A percentile compares a stretch with the other conserved stretches of the same genome.
phyloP scores from a whole-genome alignment of 2,329 filamentous ascomycete genomes.

The Trichoderma arundinaceum region DNA sequence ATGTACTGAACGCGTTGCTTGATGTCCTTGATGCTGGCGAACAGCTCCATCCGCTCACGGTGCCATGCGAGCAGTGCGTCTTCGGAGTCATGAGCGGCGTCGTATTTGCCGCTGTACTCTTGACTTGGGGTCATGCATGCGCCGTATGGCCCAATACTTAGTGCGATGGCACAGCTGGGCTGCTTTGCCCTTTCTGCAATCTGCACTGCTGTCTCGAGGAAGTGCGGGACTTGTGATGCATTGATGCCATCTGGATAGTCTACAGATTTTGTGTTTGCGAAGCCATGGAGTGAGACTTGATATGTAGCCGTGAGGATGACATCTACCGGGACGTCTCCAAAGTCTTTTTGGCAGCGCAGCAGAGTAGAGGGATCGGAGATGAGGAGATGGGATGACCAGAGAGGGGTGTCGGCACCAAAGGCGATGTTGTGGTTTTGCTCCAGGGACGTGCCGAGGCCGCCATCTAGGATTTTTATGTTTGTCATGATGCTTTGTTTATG shows the following conservation, averaged over 20 bases:
- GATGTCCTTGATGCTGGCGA: conserved; percentile 49
- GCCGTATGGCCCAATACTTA: conserved; percentile 70
- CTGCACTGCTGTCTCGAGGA: conserved; percentile 51
- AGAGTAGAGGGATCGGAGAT: conserved; percentile 58
- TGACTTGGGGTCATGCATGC: conserved; percentile 69
- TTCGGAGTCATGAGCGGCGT: conserved; percentile 51
- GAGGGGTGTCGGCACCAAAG: conserved; percentile 60
- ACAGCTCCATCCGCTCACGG: conserved; percentile 57
- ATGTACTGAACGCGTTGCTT: conserved; percentile 56
- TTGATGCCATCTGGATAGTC: conserved; percentile 53
- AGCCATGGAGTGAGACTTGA: conserved; percentile 64
- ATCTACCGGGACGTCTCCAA: conserved; percentile 62
- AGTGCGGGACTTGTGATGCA: conserved; percentile 47
- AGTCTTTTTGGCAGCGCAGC: conserved; percentile 60
- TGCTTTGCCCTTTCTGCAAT: conserved; percentile 49
- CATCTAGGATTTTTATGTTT: conserved; percentile 62
- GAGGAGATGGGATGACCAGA: conserved; percentile 73
- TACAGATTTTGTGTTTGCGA: conserved; percentile 54
- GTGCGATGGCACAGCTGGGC: conserved; percentile 50
- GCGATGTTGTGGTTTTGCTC: conserved; percentile 60
- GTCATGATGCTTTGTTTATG: not conserved
- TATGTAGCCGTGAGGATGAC: conserved; percentile 72
- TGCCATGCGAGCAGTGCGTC: conserved; percentile 63
- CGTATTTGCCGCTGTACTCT: conserved; percentile 69
- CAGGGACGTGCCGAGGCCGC: conserved; percentile 70